Evolutionary conservation across 1,139 yeast genomes (phyloP).

Genomic region (Kluyveromyces marxianus): DNA sequence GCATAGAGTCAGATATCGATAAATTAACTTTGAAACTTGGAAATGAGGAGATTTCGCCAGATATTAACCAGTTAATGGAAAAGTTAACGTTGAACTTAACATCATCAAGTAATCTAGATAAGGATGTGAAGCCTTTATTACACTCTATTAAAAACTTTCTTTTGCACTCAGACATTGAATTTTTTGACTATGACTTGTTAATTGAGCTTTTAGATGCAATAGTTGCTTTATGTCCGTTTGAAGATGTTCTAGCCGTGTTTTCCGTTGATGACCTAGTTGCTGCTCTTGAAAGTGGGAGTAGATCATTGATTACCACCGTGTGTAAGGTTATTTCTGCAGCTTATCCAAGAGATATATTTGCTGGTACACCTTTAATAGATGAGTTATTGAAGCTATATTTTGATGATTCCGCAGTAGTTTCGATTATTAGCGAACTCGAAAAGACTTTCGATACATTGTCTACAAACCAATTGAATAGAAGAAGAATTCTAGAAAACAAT

Average conservation of each 20-base stretch:
- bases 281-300: slow-evolving; percentile 27
- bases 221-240: slow-evolving; percentile 24
- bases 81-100: slow-evolving; percentile 17
- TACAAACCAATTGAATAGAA: slow-evolving; percentile 26
- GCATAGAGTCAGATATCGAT: slow-evolving; percentile 1
- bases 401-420: slow-evolving; percentile 17
- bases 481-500: slow-evolving; percentile 26
- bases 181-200: slow-evolving; percentile 21
- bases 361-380: slow-evolving; percentile 27
- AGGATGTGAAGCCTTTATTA: slow-evolving; percentile 14
- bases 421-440: slow-evolving; percentile 29
- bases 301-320: slow-evolving; percentile 25
- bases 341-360: slow-evolving; percentile 29
- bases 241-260: slow-evolving; percentile 24
- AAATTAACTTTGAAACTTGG: background rate
- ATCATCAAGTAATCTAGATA: slow-evolving; percentile 9
- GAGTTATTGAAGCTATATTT: slow-evolving; percentile 20
- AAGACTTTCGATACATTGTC: slow-evolving; percentile 18
- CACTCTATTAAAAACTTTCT: slow-evolving; percentile 15
- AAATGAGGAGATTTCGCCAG: slow-evolving; percentile 7
- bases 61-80: slow-evolving; percentile 14
- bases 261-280: slow-evolving; percentile 24
- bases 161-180: slow-evolving; percentile 6
- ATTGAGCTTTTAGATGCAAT: slow-evolving; percentile 25
- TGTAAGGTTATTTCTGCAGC: slow-evolving; percentile 29